Conservation (phyloP, 345 rosid genomes). For the Sapria himalayana region DNA sequence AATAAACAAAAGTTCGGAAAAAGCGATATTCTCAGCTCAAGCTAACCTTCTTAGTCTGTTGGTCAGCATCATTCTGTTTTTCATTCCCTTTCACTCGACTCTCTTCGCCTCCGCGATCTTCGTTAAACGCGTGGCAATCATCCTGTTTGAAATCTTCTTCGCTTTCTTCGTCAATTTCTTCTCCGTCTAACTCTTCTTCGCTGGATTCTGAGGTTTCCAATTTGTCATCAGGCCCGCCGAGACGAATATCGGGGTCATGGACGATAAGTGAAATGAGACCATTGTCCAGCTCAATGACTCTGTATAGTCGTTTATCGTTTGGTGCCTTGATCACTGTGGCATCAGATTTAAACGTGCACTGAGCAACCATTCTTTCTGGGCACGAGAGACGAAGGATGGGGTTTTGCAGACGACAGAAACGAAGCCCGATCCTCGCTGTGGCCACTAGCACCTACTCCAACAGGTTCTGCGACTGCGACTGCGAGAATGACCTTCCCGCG, state of each 20-base stretch:
- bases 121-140: slow-evolving; percentile 8
- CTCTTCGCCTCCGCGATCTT: slow-evolving; percentile 10
- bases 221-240: slow-evolving; percentile 16
- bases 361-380: slow-evolving; percentile 20
- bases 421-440: too few species aligned
- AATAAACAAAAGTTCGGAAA: neutral
- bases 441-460: too few species aligned
- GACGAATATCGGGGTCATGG: slow-evolving; percentile 85
- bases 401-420: too few species aligned
- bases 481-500: too few species aligned
- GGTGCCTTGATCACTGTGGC: slow-evolving; percentile 64
- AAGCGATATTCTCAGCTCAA: too few species aligned
- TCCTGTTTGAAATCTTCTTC: slow-evolving; percentile 14
- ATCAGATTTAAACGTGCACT: slow-evolving; percentile 23
- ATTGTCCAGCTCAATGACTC: slow-evolving; percentile 44
- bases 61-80: slow-evolving; percentile 12
- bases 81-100: slow-evolving; percentile 9
- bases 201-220: slow-evolving; percentile 5
- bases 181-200: slow-evolving; percentile 8
- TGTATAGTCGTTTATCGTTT: slow-evolving; percentile 52
- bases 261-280: slow-evolving; percentile 71
- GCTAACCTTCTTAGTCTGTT: slow-evolving; percentile 55
- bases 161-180: slow-evolving; percentile 12
- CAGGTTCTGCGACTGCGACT: neutral
- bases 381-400: too few species aligned